Conservation (phyloP, 371 early-diverging fungal genomes). For the Mucor sp. region DNA sequence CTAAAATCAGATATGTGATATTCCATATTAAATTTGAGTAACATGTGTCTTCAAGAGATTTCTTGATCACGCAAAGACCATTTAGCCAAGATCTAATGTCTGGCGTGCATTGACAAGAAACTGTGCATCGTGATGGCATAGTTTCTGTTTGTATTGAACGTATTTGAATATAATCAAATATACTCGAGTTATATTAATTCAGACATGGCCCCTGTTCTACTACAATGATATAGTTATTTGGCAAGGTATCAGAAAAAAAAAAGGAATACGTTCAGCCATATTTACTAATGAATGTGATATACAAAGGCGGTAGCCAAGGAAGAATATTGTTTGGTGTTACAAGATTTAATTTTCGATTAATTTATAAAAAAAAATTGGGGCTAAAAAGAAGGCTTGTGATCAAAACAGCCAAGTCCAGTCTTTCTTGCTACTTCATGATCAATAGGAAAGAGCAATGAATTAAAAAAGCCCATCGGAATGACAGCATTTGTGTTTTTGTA, state of each 20-base stretch:
- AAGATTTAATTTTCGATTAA: background rate
- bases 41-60: background rate
- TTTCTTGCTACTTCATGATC: background rate
- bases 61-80: background rate
- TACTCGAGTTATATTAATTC: background rate
- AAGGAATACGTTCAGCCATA: no score
- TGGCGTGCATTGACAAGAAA: background rate
- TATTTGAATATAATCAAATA: background rate
- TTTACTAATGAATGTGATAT: background rate
- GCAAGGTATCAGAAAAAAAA: no score
- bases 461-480: no score
- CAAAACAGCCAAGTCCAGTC: slow-evolving; percentile 1
- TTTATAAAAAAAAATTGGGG: background rate
- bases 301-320: background rate
- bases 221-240: no score
- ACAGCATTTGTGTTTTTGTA: no score
- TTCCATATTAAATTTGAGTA: background rate
- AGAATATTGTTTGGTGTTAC: background rate
- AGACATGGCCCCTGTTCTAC: no score
- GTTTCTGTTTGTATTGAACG: background rate
- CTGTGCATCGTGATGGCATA: background rate
- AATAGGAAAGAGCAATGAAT: no score
- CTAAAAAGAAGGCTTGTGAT: background rate
- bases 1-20: background rate
- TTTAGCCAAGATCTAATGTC: background rate